Percentiles rank a stretch among this genome's conserved stretches.
Evolutionary conservation across 169 alveolate species (phyloP).

Genomic region (Eimeria acervulina): DNA sequence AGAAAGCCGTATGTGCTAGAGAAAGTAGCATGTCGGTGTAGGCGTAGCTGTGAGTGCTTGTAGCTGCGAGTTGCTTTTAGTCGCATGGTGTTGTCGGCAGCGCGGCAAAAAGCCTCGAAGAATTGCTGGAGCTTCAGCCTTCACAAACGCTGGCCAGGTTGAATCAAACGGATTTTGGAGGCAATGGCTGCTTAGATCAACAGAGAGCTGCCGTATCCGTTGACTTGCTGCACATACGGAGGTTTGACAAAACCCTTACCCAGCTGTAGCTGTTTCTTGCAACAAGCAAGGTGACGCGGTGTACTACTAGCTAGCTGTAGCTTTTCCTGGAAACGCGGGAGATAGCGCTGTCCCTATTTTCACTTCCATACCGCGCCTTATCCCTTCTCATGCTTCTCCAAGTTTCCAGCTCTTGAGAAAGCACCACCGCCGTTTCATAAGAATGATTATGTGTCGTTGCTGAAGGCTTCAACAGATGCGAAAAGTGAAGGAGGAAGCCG

Average conservation of each 20-base stretch:
- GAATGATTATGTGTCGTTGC: not conserved
- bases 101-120: conserved; percentile 42
- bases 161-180: not conserved
- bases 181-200: not conserved
- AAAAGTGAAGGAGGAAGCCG: conserved; percentile 41
- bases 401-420: not conserved
- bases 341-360: not conserved
- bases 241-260: not conserved
- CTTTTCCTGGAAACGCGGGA: not conserved
- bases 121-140: conserved; percentile 22
- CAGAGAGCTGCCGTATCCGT: conserved; percentile 49
- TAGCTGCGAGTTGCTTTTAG: not conserved
- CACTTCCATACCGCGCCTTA: not conserved
- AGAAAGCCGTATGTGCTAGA: not conserved
- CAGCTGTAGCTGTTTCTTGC: not conserved
- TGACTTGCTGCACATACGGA: conserved; percentile 33
- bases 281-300: too few relatives aligned
- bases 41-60: not conserved
- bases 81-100: conserved; percentile 5
- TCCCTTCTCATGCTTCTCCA: not conserved
- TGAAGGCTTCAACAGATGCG: conserved; percentile 26
- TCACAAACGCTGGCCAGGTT: not conserved
- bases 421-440: not conserved
- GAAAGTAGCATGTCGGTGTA: not conserved
- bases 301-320: too few relatives aligned